phyloP scores from a whole-genome alignment of 345 rosid genomes.

The Eucalyptus urophylla region DNA sequence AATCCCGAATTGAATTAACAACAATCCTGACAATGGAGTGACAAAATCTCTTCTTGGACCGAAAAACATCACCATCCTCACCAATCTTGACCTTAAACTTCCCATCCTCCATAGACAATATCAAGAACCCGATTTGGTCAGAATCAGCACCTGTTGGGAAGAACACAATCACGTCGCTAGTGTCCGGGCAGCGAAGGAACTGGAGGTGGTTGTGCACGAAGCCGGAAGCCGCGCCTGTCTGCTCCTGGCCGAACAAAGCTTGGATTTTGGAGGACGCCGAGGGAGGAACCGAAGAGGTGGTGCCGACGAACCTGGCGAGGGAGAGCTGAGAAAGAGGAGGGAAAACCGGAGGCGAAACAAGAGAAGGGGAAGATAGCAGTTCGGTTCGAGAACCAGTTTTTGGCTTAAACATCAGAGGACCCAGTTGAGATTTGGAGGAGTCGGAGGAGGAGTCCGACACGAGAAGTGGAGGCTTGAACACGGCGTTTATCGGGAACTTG shows the following conservation, averaged over 20 bases:
- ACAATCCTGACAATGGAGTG: slow-evolving; percentile 29
- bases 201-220: slow-evolving; percentile 35
- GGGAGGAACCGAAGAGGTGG: slow-evolving; percentile 16
- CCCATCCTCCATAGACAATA: too few species aligned
- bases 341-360: slow-evolving; percentile 5
- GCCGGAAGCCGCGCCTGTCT: neutral
- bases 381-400: slow-evolving; percentile 3
- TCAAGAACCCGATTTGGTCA: too few species aligned
- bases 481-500: slow-evolving; percentile 7
- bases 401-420: slow-evolving; percentile 34
- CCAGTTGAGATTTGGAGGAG: slow-evolving; percentile 15
- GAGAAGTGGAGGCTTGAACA: slow-evolving; percentile 17
- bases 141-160: too few species aligned
- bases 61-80: too few species aligned
- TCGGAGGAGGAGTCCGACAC: neutral
- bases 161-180: too few species aligned
- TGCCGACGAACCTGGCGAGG: slow-evolving; percentile 28
- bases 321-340: slow-evolving; percentile 37
- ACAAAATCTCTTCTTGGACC: slow-evolving; percentile 4
- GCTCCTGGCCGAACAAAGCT: slow-evolving; percentile 1
- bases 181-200: neutral
- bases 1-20: slow-evolving; percentile 18
- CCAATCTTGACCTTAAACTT: too few species aligned
- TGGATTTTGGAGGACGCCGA: slow-evolving; percentile 17
- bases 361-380: slow-evolving; percentile 10